Evolutionary conservation across 257 asterid genomes (phyloP).

Genomic region (Ballota nigra): DNA sequence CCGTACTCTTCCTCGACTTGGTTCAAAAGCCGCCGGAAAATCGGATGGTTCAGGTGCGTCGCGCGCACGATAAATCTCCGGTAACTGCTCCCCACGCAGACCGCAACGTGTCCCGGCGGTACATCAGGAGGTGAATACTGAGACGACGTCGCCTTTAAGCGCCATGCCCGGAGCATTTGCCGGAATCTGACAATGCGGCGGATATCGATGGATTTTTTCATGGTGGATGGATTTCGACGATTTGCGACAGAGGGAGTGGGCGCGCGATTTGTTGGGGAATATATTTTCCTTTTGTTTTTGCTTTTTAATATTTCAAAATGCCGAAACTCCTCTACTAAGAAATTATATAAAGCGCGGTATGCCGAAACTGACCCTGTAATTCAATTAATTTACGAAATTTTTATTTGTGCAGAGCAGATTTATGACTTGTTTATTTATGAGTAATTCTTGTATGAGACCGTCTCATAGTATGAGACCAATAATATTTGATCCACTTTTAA

Average conservation of each 20-base stretch:
- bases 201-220: slow-evolving; percentile 16
- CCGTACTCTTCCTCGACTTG: slow-evolving; percentile 88
- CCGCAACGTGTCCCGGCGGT: slow-evolving; percentile 79
- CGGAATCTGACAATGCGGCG: slow-evolving; percentile 62
- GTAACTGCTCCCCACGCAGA: slow-evolving; percentile 54
- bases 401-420: too few relatives aligned
- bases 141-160: slow-evolving; percentile 39
- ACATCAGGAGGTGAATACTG: slow-evolving; percentile 53
- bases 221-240: not conserved
- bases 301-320: too few relatives aligned
- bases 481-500: too few relatives aligned
- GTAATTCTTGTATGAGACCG: too few relatives aligned
- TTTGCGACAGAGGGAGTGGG: too few relatives aligned
- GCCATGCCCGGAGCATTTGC: slow-evolving; percentile 74
- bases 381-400: not conserved
- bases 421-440: too few relatives aligned
- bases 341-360: too few relatives aligned
- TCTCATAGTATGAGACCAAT: too few relatives aligned
- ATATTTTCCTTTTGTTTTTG: not conserved
- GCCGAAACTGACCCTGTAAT: not conserved
- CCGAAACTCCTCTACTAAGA: too few relatives aligned
- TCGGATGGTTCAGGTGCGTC: slow-evolving; percentile 69
- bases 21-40: slow-evolving; percentile 49
- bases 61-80: slow-evolving; percentile 68
- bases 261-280: not conserved